These are phyloP conservation scores for Mariannaea sp. DNA, from an alignment of 2,329 filamentous ascomycete species.

Conservation along the genomic window DNA sequence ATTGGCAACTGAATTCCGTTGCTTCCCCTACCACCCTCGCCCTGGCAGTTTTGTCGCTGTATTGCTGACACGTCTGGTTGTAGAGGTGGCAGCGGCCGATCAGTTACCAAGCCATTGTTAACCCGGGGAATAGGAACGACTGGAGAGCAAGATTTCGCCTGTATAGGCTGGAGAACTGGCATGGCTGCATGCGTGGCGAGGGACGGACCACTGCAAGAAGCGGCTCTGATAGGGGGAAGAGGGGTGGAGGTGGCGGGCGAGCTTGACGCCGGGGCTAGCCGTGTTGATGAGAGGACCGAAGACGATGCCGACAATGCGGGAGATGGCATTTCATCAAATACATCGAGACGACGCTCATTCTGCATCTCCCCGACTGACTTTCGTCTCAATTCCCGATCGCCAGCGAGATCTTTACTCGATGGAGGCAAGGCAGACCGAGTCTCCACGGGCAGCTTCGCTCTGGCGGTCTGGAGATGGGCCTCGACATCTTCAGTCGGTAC, in stretches of 20 bases:
- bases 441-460: background rate
- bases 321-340: slow-evolving; percentile 6
- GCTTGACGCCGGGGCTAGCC: slow-evolving; percentile 4
- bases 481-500: slow-evolving; percentile 29
- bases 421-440: background rate
- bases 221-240: slow-evolving; percentile 2
- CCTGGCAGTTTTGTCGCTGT: background rate
- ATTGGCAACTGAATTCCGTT: background rate
- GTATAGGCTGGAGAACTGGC: slow-evolving; percentile 1
- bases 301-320: slow-evolving; percentile 8
- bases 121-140: slow-evolving; percentile 7
- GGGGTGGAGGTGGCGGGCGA: background rate
- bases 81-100: slow-evolving; percentile 2
- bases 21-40: background rate
- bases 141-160: background rate
- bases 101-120: slow-evolving; percentile 1
- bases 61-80: background rate
- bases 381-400: background rate
- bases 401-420: background rate
- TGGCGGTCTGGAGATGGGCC: slow-evolving; percentile 23
- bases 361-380: slow-evolving; percentile 7
- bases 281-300: slow-evolving; percentile 1
- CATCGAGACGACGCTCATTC: slow-evolving; percentile 14
- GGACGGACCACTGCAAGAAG: background rate
- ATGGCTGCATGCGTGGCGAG: background rate